Evolutionary conservation across 1,284 basidiomycete species (phyloP).

Genomic region (Naganishia cerealis): DNA sequence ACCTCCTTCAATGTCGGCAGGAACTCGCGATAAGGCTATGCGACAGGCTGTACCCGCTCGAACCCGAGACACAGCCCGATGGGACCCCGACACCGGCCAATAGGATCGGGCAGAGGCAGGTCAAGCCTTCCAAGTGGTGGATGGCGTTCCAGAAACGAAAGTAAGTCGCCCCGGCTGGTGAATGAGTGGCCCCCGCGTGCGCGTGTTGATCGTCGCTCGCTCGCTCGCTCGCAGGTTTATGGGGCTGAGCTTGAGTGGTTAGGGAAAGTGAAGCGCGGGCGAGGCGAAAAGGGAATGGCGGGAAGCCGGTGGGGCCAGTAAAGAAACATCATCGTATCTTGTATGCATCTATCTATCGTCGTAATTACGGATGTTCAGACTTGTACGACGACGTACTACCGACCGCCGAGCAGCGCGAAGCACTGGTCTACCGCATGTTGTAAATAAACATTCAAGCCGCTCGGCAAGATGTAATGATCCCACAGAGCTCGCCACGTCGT

Average conservation of each 20-base stretch:
- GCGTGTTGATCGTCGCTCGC: too few species aligned
- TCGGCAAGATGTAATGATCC: conserved; percentile 28
- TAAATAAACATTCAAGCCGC: not conserved
- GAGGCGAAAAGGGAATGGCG: not conserved
- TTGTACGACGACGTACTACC: not conserved
- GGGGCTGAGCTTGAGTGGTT: conserved; percentile 30
- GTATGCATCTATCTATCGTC: not conserved
- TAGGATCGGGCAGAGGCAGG: conserved; percentile 43
- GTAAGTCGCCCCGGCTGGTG: conserved; percentile 33
- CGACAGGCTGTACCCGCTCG: conserved; percentile 72
- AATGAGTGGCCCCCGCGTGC: too few species aligned
- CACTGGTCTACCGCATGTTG: conserved; percentile 4
- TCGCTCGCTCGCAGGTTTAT: conserved; percentile 13
- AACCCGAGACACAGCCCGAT: conserved; percentile 49
- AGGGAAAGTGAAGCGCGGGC: not conserved
- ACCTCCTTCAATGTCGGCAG: conserved; percentile 87
- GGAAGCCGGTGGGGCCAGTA: too few species aligned
- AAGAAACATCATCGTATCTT: not conserved
- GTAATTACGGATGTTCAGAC: not conserved
- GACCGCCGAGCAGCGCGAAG: conserved; percentile 17
- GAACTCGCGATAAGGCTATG: conserved; percentile 83
- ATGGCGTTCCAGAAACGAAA: conserved; percentile 95
- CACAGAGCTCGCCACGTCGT: conserved; percentile 58
- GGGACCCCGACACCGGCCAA: conserved; percentile 68
- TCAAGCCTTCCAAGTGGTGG: conserved; percentile 98